Percentiles rank a stretch among this genome's conserved stretches.
These are phyloP conservation scores for Hibiscus syriacus DNA, from an alignment of 345 rosid species.

Conservation along the genomic window DNA sequence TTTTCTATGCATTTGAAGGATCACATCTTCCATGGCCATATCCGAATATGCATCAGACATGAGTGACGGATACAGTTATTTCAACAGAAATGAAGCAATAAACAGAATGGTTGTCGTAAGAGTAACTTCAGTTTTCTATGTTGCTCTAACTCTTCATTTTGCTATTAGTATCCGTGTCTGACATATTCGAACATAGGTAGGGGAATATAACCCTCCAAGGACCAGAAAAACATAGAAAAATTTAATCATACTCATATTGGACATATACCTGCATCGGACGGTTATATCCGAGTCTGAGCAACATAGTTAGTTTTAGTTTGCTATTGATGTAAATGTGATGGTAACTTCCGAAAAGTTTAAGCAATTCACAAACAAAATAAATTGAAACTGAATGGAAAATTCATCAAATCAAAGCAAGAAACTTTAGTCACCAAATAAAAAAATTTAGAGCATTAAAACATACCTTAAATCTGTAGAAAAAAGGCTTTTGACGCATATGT, in stretches of 20 bases:
- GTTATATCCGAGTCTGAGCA: too few relatives aligned
- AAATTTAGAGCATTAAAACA: not conserved
- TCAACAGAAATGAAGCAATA: not conserved
- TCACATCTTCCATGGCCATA: not conserved
- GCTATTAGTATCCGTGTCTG: not conserved
- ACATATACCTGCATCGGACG: not conserved
- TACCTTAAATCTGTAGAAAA: conserved; percentile 27
- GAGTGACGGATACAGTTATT: too few relatives aligned
- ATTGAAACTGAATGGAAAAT: too few relatives aligned
- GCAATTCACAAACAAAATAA: too few relatives aligned
- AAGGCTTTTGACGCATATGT: conserved; percentile 24
- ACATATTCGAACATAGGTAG: not conserved
- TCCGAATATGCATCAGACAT: too few relatives aligned
- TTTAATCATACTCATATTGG: not conserved
- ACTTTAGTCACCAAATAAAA: not conserved
- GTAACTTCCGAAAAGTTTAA: too few relatives aligned
- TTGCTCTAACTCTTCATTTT: not conserved
- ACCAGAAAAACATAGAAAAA: not conserved
- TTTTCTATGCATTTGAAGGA: not conserved
- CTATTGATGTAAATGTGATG: too few relatives aligned
- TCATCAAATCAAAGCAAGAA: too few relatives aligned
- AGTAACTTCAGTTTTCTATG: not conserved
- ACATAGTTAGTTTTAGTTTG: too few relatives aligned
- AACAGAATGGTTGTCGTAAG: not conserved
- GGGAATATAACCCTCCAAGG: not conserved